These are phyloP conservation scores for Fragaria vesca DNA, from an alignment of 306 rosid genomes.

Conservation along the genomic window DNA sequence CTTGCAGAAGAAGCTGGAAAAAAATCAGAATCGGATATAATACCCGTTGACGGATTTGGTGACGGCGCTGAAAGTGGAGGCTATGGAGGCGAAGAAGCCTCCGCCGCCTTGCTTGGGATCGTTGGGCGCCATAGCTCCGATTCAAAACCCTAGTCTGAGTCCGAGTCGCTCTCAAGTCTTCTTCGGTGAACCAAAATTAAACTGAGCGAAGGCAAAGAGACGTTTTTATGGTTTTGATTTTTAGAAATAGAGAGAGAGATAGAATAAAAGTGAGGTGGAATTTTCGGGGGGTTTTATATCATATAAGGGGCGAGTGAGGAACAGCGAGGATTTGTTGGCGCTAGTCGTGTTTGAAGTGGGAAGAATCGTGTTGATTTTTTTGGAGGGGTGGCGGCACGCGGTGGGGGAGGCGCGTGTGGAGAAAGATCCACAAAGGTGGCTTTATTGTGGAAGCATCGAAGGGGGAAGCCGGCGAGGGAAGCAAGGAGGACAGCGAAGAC, in stretches of 20 bases:
- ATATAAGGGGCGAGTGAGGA: neutral
- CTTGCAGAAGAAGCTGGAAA: neutral
- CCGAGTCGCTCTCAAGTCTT: slow-evolving; percentile 5
- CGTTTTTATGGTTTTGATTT: neutral
- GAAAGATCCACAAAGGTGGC: slow-evolving; percentile 18
- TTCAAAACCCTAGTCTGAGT: slow-evolving; percentile 15
- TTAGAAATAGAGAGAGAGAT: too few relatives aligned
- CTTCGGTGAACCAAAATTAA: neutral
- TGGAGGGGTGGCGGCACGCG: slow-evolving; percentile 19
- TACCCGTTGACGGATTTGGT: slow-evolving; percentile 82
- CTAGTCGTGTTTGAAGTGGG: slow-evolving; percentile 46
- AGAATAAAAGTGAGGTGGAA: neutral
- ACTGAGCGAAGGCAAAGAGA: neutral
- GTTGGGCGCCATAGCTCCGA: slow-evolving; percentile 48
- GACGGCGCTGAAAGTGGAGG: slow-evolving; percentile 57
- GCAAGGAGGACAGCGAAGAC: neutral
- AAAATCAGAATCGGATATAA: neutral
- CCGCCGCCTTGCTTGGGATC: slow-evolving; percentile 66
- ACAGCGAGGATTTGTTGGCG: slow-evolving; percentile 64
- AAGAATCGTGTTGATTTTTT: too few relatives aligned
- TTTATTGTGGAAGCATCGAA: neutral
- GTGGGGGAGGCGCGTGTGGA: slow-evolving; percentile 13
- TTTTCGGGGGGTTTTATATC: neutral
- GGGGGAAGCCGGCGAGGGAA: slow-evolving; percentile 16
- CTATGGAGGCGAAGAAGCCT: slow-evolving; percentile 68